phyloP scores from a whole-genome alignment of 2,329 filamentous ascomycete species.

The Davidsoniella australis region DNA sequence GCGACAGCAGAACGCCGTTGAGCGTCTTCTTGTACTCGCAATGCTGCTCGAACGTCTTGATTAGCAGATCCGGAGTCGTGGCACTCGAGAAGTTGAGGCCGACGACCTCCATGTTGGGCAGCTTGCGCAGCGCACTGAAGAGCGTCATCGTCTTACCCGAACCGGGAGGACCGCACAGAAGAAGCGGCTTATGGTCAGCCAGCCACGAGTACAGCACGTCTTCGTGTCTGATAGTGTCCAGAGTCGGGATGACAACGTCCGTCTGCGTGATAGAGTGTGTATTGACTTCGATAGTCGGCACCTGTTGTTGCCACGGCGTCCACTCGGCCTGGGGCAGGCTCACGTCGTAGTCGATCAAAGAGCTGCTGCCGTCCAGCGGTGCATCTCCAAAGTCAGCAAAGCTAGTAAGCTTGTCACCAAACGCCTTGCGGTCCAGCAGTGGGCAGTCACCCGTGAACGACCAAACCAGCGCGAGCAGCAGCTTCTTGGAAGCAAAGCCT shows the following conservation, averaged over 20 bases:
- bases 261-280: slow-evolving; percentile 97
- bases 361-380: slow-evolving; percentile 56
- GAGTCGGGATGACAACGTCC: slow-evolving; percentile 92
- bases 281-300: slow-evolving; percentile 89
- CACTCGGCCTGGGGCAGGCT: slow-evolving; percentile 74
- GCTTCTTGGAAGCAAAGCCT: slow-evolving; percentile 79
- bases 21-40: slow-evolving; percentile 99
- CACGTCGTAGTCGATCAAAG: slow-evolving; percentile 92
- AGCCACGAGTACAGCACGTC: slow-evolving; percentile 99
- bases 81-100: slow-evolving; percentile 98
- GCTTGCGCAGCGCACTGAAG: slow-evolving; percentile 89
- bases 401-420: slow-evolving; percentile 69
- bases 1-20: slow-evolving; percentile 87
- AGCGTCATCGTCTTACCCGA: slow-evolving; percentile 99
- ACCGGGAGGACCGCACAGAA: slow-evolving; percentile 92
- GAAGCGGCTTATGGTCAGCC: slow-evolving; percentile 89
- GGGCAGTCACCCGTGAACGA: slow-evolving; percentile 91
- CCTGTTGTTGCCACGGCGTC: slow-evolving; percentile 85
- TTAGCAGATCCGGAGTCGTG: slow-evolving; percentile 88
- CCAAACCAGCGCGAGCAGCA: slow-evolving; percentile 86
- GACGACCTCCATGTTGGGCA: slow-evolving; percentile 97
- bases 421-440: slow-evolving; percentile 67
- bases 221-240: slow-evolving; percentile 94
- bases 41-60: slow-evolving; percentile 99
- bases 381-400: slow-evolving; percentile 78